Percentiles rank a stretch among this genome's conserved stretches.
Conservation (phyloP, 2,329 filamentous ascomycete species). For the Lasiodiplodia hormozganensis region DNA sequence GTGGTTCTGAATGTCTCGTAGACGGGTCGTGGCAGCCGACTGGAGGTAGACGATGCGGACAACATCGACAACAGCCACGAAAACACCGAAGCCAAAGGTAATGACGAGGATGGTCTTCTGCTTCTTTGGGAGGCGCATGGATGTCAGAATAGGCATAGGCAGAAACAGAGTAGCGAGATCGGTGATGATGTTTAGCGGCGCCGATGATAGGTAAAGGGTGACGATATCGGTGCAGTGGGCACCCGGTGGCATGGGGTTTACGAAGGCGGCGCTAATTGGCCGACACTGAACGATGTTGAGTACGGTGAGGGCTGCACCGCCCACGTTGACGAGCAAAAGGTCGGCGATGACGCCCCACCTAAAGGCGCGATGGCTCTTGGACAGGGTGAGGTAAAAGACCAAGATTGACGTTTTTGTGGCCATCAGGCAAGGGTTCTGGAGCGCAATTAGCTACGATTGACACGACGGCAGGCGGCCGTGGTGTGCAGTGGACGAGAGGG, state of each 20-base stretch:
- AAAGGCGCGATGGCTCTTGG: constrained; percentile 78
- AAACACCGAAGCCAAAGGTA: constrained; percentile 86
- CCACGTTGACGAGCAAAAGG: constrained; percentile 77
- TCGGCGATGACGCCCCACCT: constrained; percentile 83
- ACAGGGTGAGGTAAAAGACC: constrained; percentile 85
- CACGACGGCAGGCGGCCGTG: background rate
- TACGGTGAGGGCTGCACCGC: constrained; percentile 80
- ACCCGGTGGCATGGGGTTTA: constrained; percentile 50
- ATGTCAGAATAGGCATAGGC: constrained; percentile 85
- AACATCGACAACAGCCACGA: constrained; percentile 87
- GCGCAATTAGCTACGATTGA: constrained; percentile 21
- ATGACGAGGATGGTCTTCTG: constrained; percentile 88
- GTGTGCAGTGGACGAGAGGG: constrained; percentile 28
- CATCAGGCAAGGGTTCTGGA: constrained; percentile 85
- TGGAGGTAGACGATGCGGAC: constrained; percentile 90
- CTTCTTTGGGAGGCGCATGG: constrained; percentile 81
- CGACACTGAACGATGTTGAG: constrained; percentile 87
- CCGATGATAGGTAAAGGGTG: constrained; percentile 73
- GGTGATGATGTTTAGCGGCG: constrained; percentile 90
- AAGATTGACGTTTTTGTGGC: constrained; percentile 91
- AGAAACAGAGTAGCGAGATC: constrained; percentile 87
- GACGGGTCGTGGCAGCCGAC: constrained; percentile 63
- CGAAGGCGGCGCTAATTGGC: constrained; percentile 75
- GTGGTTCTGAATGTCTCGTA: constrained; percentile 49
- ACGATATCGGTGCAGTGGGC: constrained; percentile 67